phyloP scores from a whole-genome alignment of 768 basidiomycete genomes.

The Fibroporia radiculosa region DNA sequence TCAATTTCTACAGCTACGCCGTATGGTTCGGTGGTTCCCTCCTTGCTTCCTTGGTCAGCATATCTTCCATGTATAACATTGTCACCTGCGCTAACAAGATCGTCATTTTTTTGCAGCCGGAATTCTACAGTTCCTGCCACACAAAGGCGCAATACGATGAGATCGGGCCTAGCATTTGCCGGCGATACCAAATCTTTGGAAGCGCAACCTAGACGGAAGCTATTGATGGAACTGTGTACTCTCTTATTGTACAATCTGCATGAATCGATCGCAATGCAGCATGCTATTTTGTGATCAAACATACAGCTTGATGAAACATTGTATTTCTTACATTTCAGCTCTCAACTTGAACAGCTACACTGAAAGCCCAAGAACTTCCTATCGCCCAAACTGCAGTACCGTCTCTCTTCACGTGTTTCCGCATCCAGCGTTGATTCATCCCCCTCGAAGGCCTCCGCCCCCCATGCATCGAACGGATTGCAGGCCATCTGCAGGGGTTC shows the following conservation, averaged over 20 bases:
- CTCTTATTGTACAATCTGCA: conserved; percentile 2
- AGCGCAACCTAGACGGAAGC: conserved; percentile 54
- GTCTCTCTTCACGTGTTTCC: conserved; percentile 61
- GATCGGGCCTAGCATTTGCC: conserved; percentile 85
- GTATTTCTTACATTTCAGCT: conserved; percentile 1
- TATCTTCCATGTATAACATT: not conserved
- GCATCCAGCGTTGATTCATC: conserved; percentile 40
- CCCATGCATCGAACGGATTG: conserved; percentile 82
- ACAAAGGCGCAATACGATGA: conserved; percentile 94
- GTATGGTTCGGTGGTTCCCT: conserved; percentile 99
- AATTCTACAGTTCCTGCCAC: conserved; percentile 92
- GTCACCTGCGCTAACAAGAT: not conserved
- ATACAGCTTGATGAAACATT: not conserved
- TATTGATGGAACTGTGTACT: not conserved
- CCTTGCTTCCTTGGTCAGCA: conserved; percentile 79
- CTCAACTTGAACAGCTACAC: conserved; percentile 84
- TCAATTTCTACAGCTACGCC: conserved; percentile 52
- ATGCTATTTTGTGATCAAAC: not conserved
- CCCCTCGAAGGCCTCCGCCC: conserved; percentile 53
- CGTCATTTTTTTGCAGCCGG: conserved; percentile 49
- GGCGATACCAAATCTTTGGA: conserved; percentile 90
- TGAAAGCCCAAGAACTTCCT: conserved; percentile 80
- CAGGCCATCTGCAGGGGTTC: conserved; percentile 64
- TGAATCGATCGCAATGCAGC: not conserved
- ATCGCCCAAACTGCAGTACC: conserved; percentile 74